Percentiles rank a stretch among this genome's conserved stretches.
Evolutionary conservation across 805 yeast genomes (phyloP).

Genomic region (Sungouiella blattae): DNA sequence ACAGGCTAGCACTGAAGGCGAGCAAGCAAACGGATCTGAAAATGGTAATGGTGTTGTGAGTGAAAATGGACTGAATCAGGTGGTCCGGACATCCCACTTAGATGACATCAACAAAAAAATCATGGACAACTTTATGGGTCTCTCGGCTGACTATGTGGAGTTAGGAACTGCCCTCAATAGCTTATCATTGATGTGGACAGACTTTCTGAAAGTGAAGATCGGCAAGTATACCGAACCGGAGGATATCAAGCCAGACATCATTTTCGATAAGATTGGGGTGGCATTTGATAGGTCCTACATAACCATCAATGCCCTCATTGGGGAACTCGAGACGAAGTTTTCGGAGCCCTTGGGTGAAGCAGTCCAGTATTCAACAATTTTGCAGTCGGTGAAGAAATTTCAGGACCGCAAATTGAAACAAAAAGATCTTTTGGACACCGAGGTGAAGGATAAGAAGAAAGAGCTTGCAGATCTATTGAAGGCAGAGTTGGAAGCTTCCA

Average conservation of each 20-base stretch:
- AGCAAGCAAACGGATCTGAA: not conserved
- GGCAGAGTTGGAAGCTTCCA: constrained; percentile 27
- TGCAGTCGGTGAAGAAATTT: constrained; percentile 57
- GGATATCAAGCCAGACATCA: constrained; percentile 27
- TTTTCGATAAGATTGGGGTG: constrained; percentile 78
- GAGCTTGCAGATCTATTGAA: constrained; percentile 28
- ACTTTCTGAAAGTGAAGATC: constrained; percentile 18
- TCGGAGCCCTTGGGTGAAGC: constrained; percentile 68
- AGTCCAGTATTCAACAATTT: constrained; percentile 60
- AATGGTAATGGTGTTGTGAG: not conserved
- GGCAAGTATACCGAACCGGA: constrained; percentile 21
- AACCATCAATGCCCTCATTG: constrained; percentile 49
- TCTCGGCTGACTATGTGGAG: constrained; percentile 66
- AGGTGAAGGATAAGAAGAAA: constrained; percentile 27
- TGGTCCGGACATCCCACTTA: constrained; percentile 34
- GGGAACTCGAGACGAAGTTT: constrained; percentile 54
- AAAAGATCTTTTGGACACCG: constrained; percentile 27
- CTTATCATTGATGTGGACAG: constrained; percentile 48
- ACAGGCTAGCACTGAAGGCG: not conserved
- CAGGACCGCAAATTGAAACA: constrained; percentile 42
- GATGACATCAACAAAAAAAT: constrained; percentile 58
- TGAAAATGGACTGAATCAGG: not conserved
- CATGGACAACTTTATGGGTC: constrained; percentile 51
- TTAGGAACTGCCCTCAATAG: constrained; percentile 60
- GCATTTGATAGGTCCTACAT: constrained; percentile 69